Conservation (phyloP, 305 asterid species). For the Salvia sclarea region DNA sequence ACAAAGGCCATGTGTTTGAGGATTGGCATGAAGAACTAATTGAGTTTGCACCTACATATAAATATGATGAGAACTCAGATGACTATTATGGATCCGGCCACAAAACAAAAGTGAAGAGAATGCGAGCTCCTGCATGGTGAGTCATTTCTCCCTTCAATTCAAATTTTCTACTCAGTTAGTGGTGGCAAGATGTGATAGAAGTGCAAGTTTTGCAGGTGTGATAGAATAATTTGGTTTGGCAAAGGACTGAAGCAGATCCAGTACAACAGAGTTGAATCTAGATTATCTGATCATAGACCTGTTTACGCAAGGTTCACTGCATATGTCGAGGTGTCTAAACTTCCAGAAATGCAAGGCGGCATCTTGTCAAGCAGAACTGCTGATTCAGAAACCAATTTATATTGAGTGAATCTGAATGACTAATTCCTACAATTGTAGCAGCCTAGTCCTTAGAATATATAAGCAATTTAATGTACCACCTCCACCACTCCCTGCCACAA, state of each 20-base stretch:
- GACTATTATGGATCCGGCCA: conserved; percentile 55
- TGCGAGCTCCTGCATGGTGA: conserved; percentile 69
- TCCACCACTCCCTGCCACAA: neutral
- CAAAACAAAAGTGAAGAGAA: conserved; percentile 39
- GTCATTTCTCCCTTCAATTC: conserved; percentile 27
- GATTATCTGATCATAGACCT: conserved; percentile 69
- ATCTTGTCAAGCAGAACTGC: conserved; percentile 24
- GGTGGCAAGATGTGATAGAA: conserved; percentile 12
- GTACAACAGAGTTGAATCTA: conserved; percentile 56
- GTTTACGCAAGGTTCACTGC: conserved; percentile 56
- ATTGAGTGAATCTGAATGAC: conserved; percentile 17
- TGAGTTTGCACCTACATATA: conserved; percentile 65
- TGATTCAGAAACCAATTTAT: conserved; percentile 18
- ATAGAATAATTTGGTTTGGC: conserved; percentile 66
- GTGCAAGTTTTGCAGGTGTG: conserved; percentile 54
- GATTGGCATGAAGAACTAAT: conserved; percentile 67
- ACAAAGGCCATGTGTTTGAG: conserved; percentile 50
- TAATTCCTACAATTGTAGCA: conserved; percentile 9
- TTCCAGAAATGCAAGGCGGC: conserved; percentile 31
- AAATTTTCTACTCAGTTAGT: conserved; percentile 12
- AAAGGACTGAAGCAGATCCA: conserved; percentile 55
- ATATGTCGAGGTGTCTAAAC: conserved; percentile 38
- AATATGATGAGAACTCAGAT: conserved; percentile 54
- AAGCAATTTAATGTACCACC: neutral
- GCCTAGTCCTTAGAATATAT: conserved; percentile 16